Percentiles rank a stretch among this genome's conserved stretches.
phyloP scores from a whole-genome alignment of 441 rosid genomes.

The Erodium moschatum region DNA sequence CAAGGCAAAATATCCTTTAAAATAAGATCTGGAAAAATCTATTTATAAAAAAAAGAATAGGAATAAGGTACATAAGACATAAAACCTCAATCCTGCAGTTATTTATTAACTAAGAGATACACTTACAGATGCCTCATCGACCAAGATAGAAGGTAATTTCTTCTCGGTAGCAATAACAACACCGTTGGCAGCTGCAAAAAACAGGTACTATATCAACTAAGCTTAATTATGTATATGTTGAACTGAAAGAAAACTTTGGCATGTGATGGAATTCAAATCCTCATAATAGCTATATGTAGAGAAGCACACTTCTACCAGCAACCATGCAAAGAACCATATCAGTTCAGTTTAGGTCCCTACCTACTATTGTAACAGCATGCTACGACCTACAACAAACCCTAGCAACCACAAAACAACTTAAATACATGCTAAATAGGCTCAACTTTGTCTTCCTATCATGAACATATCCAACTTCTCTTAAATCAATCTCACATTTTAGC shows the following conservation, averaged over 20 bases:
- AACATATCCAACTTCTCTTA: background rate
- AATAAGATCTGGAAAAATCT: too few species aligned
- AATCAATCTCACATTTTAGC: background rate
- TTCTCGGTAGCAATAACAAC: slow-evolving; percentile 93
- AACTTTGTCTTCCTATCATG: background rate
- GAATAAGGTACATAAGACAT: background rate
- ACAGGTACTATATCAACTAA: background rate
- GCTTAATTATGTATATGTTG: background rate
- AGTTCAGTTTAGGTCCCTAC: background rate
- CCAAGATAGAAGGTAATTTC: slow-evolving; percentile 83
- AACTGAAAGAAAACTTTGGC: background rate
- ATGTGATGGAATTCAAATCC: background rate
- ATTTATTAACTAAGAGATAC: background rate
- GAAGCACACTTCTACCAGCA: background rate
- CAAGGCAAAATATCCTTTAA: too few species aligned
- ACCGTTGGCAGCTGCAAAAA: slow-evolving; percentile 74
- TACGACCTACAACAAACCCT: background rate
- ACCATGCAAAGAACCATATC: background rate
- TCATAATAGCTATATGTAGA: background rate
- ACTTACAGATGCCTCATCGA: slow-evolving; percentile 84
- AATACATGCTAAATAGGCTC: background rate
- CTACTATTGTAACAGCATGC: background rate
- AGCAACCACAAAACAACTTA: background rate
- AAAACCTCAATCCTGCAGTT: background rate
- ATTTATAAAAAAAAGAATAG: too few species aligned